phyloP scores from a whole-genome alignment of 176 grass and related monocot species.

The Aegilops speltoides region DNA sequence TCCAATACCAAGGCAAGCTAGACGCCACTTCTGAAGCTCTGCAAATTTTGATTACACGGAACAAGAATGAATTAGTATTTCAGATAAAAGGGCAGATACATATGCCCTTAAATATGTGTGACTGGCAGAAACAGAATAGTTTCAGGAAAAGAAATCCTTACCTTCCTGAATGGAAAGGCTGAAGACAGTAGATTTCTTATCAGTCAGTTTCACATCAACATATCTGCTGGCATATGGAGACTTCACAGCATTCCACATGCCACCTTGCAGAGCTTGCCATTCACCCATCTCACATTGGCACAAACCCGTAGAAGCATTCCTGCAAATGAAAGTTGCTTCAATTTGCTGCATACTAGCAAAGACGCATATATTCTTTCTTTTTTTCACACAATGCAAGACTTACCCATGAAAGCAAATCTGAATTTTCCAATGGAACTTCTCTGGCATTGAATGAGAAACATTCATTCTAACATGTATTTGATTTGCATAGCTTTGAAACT shows the following conservation, averaged over 20 bases:
- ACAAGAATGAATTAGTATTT: background rate
- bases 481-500: constrained; percentile 65
- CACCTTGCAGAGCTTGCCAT: constrained; percentile 72
- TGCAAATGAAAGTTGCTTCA: constrained; percentile 42
- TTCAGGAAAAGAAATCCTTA: constrained; percentile 25
- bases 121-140: background rate
- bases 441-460: constrained; percentile 59
- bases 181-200: constrained; percentile 67
- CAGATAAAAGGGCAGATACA: constrained; percentile 12
- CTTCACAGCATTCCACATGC: constrained; percentile 61
- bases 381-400: constrained; percentile 26
- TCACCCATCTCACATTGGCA: constrained; percentile 64
- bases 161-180: constrained; percentile 80
- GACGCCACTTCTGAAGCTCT: constrained; percentile 92
- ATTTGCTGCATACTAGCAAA: background rate
- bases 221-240: constrained; percentile 82
- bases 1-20: constrained; percentile 79
- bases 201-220: constrained; percentile 70
- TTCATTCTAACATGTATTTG: constrained; percentile 58
- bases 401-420: constrained; percentile 87
- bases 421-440: constrained; percentile 67
- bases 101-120: constrained; percentile 7
- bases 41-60: constrained; percentile 22
- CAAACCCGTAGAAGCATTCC: constrained; percentile 66
- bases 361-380: background rate